These are phyloP conservation scores for Mycena filopes DNA, from an alignment of 768 basidiomycete species.

Conservation along the genomic window DNA sequence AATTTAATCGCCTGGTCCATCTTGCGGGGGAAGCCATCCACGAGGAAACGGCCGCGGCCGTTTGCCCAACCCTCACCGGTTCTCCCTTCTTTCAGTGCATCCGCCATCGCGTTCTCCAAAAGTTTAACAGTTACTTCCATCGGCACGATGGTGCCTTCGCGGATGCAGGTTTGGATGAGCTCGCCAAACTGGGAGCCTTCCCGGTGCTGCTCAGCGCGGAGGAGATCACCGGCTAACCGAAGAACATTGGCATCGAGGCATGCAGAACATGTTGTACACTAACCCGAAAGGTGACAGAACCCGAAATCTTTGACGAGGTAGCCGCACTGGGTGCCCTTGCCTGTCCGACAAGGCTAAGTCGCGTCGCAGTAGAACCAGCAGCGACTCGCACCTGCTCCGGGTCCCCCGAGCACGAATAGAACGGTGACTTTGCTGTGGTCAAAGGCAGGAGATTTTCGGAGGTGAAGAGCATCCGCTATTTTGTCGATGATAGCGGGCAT, in stretches of 20 bases:
- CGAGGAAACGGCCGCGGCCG: conserved; percentile 87
- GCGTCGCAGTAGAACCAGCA: conserved; percentile 5
- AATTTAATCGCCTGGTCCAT: conserved; percentile 98
- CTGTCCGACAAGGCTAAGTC: conserved; percentile 50
- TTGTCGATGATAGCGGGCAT: conserved; percentile 57
- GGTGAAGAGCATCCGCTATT: conserved; percentile 48
- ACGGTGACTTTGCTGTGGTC: conserved; percentile 82
- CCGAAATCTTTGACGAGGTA: conserved; percentile 84
- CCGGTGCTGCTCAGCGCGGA: conserved; percentile 93
- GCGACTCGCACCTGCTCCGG: conserved; percentile 80
- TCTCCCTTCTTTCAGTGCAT: conserved; percentile 57
- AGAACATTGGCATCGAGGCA: conserved; percentile 17
- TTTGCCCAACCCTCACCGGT: conserved; percentile 69
- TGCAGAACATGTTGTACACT: conserved; percentile 32
- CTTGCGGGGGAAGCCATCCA: conserved; percentile 98
- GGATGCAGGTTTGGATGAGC: conserved; percentile 89
- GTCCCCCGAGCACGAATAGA: conserved; percentile 95
- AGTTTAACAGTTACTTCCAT: conserved; percentile 97
- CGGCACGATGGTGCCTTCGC: conserved; percentile 93
- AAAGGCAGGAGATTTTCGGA: conserved; percentile 60
- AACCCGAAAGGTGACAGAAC: conserved; percentile 95
- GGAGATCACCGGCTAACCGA: conserved; percentile 89
- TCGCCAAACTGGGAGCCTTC: conserved; percentile 85
- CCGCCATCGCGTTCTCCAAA: conserved; percentile 90
- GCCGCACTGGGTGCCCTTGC: conserved; percentile 96